Percentiles rank a stretch among this genome's conserved stretches.
phyloP scores from a whole-genome alignment of 140 eudicot genomes.

The Ambrosia hybrid region DNA sequence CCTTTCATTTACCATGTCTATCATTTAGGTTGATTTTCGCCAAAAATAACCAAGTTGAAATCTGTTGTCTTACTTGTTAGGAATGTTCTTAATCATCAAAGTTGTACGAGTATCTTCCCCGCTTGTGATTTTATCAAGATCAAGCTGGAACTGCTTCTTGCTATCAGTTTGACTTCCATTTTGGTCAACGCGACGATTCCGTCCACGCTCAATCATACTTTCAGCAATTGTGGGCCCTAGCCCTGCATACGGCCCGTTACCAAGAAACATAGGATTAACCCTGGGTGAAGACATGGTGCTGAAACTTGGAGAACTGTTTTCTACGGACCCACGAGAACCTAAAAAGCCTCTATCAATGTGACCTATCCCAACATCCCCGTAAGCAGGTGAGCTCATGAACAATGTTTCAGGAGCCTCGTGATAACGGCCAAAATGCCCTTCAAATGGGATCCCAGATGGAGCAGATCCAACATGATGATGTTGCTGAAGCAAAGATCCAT shows the following conservation, averaged over 20 bases:
- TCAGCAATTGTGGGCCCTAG: conserved; percentile 39
- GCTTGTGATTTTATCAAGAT: conserved; percentile 63
- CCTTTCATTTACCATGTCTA: no score
- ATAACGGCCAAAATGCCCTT: conserved; percentile 52
- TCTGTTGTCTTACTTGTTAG: conserved; percentile 67
- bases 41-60: neutral
- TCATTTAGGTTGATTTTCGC: no score
- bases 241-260: conserved; percentile 55
- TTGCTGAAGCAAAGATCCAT: conserved; percentile 45
- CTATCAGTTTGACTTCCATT: conserved; percentile 61
- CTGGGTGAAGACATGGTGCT: conserved; percentile 58
- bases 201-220: conserved; percentile 45
- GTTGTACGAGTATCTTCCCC: conserved; percentile 91
- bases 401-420: conserved; percentile 57
- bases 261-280: conserved; percentile 48
- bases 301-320: conserved; percentile 54
- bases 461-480: conserved; percentile 82
- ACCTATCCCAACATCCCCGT: conserved; percentile 43
- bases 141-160: conserved; percentile 77
- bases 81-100: conserved; percentile 90
- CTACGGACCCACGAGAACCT: conserved; percentile 51
- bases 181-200: conserved; percentile 54
- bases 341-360: conserved; percentile 44
- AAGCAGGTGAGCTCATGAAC: conserved; percentile 41
- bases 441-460: conserved; percentile 66